Evolutionary conservation across 2,329 filamentous ascomycete species (phyloP), one percentile per base, ranked within the genome.

Genomic region (Colletotrichum liriopes): DNA sequence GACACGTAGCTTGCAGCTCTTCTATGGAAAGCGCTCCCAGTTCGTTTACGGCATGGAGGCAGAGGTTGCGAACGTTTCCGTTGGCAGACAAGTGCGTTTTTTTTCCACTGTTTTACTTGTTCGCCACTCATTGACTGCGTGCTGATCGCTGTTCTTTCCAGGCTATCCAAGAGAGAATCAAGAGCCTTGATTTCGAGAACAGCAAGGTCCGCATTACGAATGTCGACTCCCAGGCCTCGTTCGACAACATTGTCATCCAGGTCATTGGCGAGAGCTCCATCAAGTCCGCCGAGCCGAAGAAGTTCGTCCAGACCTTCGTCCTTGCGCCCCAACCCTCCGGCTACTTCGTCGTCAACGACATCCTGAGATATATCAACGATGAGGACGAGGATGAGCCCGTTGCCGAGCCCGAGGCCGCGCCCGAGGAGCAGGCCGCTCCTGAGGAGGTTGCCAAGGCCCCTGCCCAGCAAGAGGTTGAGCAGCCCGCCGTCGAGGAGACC

Each of bases 151-250:
- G 18, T 29, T 29, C 23, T 35, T 32, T 52, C 43, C 75, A 98
- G 94, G 91, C 91, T 65, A 99, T 99, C 84, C 94, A 96, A 83
- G 94, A 98, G 78, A 94, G 95, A 80, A 98, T 99, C 85, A 95
- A 95, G 86, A 87, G 93, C 76, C 92, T 98, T 75, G 93, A 97
- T 77, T 97, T 97, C 87, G 94, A 98, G 82, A 95, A 98, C 83
- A 97, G 94, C 91, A 99, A 99, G 87, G 96, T 99, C 79, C 94
- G 96, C 81, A 94, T 99, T 77, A 93, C 96, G 83, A 99, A 99
- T 80, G 96, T 99, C 79, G 96, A 99, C 84, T 96, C 95, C 23
- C 96, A 99, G 85, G 93, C 93, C 74, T 98, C 96, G 12, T 93
- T 92, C 82, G 91, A 95, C 74, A 97, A 95, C 85, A 98, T 99